A percentile compares a stretch with the other conserved stretches of the same genome.
These are phyloP conservation scores for Limtongozyma cylindracea DNA, from an alignment of 805 yeast genomes.

Conservation along the genomic window DNA sequence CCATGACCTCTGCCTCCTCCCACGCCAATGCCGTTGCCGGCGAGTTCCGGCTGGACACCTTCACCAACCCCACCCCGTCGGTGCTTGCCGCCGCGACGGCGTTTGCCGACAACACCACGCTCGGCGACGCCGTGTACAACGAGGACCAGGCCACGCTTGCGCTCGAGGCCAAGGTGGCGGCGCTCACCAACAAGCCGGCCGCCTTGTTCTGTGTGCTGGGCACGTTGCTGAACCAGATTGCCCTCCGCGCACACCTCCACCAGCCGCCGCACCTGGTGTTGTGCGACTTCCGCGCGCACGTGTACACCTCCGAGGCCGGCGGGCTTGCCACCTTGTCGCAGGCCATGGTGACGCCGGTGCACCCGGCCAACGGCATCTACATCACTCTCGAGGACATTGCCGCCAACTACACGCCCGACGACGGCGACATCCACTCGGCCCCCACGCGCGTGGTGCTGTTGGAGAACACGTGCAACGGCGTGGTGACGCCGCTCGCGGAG, in stretches of 20 bases:
- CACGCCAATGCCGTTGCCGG: constrained; percentile 2
- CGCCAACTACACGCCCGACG: constrained; percentile 13
- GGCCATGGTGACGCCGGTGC: constrained; percentile 14
- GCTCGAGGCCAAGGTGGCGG: constrained; percentile 10
- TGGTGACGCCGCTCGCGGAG: constrained; percentile 14
- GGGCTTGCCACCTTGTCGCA: constrained; percentile 16
- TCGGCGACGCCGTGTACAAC: constrained; percentile 16
- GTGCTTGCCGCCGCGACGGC: constrained; percentile 3
- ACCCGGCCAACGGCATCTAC: constrained; percentile 10
- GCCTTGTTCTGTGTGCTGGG: constrained; percentile 16
- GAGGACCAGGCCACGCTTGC: constrained; percentile 11
- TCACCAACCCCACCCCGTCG: constrained; percentile 4
- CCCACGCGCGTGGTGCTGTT: constrained; percentile 17
- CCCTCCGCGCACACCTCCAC: constrained; percentile 10
- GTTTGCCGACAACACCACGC: constrained; percentile 5
- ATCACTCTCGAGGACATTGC: constrained; percentile 12
- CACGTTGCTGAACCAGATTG: constrained; percentile 16
- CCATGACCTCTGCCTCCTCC: constrained; percentile 2
- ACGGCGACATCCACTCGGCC: constrained; percentile 17
- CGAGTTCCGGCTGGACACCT: constrained; percentile 4
- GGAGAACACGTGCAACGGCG: constrained; percentile 18
- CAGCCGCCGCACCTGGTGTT: constrained; percentile 16
- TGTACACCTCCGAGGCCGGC: constrained; percentile 14
- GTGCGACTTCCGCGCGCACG: constrained; percentile 13
- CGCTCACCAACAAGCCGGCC: constrained; percentile 12